Conservation (phyloP, 495 filamentous ascomycete genomes). For the Lichenothelia convexa region DNA sequence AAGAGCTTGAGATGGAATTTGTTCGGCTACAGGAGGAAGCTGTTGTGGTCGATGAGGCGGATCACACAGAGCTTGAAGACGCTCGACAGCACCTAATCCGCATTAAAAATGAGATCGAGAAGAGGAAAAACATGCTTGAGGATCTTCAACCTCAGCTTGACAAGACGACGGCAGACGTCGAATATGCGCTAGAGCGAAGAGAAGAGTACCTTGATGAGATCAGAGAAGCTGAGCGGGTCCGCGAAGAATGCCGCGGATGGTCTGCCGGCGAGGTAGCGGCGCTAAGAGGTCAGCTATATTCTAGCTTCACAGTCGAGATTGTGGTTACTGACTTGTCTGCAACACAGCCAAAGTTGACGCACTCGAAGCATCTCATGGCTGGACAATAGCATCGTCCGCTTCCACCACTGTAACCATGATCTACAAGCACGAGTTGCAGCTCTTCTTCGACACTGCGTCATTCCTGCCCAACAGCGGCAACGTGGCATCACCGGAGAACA, state of each 20-base stretch:
- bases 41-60: slow-evolving; percentile 58
- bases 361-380: slow-evolving; percentile 55
- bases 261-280: slow-evolving; percentile 55
- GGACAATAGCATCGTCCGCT: slow-evolving; percentile 50
- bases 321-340: slow-evolving; percentile 1
- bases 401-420: slow-evolving; percentile 44
- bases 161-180: slow-evolving; percentile 42
- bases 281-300: slow-evolving; percentile 41
- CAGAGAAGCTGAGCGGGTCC: slow-evolving; percentile 61
- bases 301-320: not conserved
- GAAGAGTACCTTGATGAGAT: slow-evolving; percentile 54
- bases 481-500: too few relatives aligned
- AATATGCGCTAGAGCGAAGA: slow-evolving; percentile 42
- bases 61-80: slow-evolving; percentile 55
- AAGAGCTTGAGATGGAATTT: slow-evolving; percentile 40
- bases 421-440: slow-evolving; percentile 59
- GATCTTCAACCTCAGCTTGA: slow-evolving; percentile 43
- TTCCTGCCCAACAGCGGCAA: slow-evolving; percentile 27
- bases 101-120: slow-evolving; percentile 46
- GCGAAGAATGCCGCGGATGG: slow-evolving; percentile 80
- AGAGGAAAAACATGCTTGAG: slow-evolving; percentile 45
- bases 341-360: slow-evolving; percentile 41
- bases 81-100: slow-evolving; percentile 44
- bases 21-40: slow-evolving; percentile 47
- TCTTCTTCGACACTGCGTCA: slow-evolving; percentile 51